These are phyloP conservation scores for Aureobasidium sp. DNA, from an alignment of 2,329 filamentous ascomycete species.

Conservation along the genomic window DNA sequence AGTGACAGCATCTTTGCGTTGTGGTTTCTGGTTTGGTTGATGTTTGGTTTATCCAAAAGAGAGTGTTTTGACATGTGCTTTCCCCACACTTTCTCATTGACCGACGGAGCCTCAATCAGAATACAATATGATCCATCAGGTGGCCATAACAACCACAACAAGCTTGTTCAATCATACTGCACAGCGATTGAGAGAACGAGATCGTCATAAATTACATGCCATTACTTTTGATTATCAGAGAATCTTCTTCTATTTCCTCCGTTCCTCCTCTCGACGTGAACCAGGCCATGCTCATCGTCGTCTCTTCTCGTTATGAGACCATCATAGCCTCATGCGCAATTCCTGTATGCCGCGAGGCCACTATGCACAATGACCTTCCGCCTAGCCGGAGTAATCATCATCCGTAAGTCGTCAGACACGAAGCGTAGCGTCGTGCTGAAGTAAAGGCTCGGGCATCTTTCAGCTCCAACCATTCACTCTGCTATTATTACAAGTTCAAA, in stretches of 20 bases:
- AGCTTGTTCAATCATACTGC: background rate
- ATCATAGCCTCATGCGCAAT: background rate
- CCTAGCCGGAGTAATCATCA: background rate
- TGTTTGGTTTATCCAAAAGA: background rate
- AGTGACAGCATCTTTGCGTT: constrained; percentile 35
- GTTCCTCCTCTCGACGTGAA: background rate
- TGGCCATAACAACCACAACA: background rate
- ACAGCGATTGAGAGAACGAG: background rate
- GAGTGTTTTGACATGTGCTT: constrained; percentile 7
- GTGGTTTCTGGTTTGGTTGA: background rate
- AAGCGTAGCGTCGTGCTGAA: background rate
- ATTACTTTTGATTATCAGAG: constrained; percentile 5
- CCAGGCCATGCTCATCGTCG: background rate
- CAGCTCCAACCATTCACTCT: background rate
- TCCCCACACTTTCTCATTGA: background rate
- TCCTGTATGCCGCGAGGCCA: background rate
- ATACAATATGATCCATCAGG: background rate
- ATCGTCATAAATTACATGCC: background rate
- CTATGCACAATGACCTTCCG: background rate
- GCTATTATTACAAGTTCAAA: background rate
- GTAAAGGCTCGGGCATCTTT: background rate
- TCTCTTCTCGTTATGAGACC: background rate
- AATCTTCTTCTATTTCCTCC: background rate
- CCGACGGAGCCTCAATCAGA: background rate
- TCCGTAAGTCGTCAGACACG: background rate